Base-by-base conservation (phyloP, 371 early-diverging fungal genomes). In the Dichotomocladium elegans region DNA sequence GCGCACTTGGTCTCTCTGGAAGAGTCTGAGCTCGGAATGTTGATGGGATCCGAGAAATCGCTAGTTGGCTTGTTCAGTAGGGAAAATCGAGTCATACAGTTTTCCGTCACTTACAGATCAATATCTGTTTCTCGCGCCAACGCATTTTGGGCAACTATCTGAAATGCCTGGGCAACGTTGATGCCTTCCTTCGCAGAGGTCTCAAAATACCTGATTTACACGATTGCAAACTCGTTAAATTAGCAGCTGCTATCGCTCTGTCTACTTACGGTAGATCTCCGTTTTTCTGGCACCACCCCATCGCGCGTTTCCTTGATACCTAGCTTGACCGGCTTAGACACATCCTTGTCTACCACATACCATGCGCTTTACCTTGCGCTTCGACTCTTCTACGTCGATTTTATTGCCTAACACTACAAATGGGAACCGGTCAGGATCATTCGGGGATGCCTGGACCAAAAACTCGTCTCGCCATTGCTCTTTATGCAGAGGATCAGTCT, bases 361-460 rank as follows among this genome's bases (percentile, higher is more conserved):
- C n/a, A n/a, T n/a, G 34, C 85, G 86, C 56, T 93, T 85, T 8
- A 94, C 95, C 80, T 88, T 89, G 44, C 98, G 81, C 77, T 88
- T 93, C 19, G 83, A 80, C 56, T 96, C 96, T 61, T 96, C 94
- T 52, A 96, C 66, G 74, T 99, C 99, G 40, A 95, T 85, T 81
- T 99, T 99, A 80, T 99, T 99, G 55, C 99, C 99, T 14, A 98
- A 71, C 12, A 96, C 90, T 28, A 98, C 93, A 77, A 98, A 96
- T 41, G 98, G 97, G 69, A 98, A 96, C 74, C 90, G 91, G 58
- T 95, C 93, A 3, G 98, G 94, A 57, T 95, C 94, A 31, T 65
- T 33, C 30, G 89, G 74, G 43, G 87, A 88, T 19, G 94, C 90
- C 70, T 97, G 96, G 28, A 94, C 82, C 66, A 96, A 69, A 60